Conservation (phyloP, 345 rosid species). For the Eutrema heterophyllum region DNA sequence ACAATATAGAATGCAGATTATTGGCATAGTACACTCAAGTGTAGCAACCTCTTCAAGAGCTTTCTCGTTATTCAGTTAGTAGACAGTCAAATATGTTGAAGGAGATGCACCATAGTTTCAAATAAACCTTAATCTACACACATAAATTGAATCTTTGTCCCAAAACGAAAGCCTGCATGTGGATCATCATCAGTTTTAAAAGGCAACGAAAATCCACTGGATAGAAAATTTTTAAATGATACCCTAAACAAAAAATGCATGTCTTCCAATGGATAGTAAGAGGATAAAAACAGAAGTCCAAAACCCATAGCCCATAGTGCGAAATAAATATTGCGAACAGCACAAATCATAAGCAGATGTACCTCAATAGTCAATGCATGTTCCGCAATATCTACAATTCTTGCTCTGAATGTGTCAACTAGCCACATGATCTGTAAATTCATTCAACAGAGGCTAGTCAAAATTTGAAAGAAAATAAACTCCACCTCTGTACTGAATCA, state of each 20-base stretch:
- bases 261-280: conserved; percentile 7
- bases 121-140: background rate
- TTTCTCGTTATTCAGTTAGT: background rate
- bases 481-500: background rate
- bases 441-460: background rate
- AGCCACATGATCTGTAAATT: conserved; percentile 82
- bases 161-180: background rate
- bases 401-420: conserved; percentile 85
- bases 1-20: conserved; percentile 4
- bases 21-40: background rate
- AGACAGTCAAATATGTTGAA: background rate
- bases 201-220: background rate
- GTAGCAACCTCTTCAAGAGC: background rate
- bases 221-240: background rate
- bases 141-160: background rate
- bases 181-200: background rate
- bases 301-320: background rate
- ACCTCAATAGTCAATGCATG: conserved; percentile 81
- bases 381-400: conserved; percentile 76
- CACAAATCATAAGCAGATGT: conserved; percentile 8
- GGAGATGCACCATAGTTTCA: background rate
- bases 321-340: background rate
- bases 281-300: background rate
- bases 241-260: background rate
- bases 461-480: conserved; percentile 18